These are phyloP conservation scores for Neopestalotiopsis clavispora DNA, from an alignment of 2,329 filamentous ascomycete genomes.

Conservation along the genomic window DNA sequence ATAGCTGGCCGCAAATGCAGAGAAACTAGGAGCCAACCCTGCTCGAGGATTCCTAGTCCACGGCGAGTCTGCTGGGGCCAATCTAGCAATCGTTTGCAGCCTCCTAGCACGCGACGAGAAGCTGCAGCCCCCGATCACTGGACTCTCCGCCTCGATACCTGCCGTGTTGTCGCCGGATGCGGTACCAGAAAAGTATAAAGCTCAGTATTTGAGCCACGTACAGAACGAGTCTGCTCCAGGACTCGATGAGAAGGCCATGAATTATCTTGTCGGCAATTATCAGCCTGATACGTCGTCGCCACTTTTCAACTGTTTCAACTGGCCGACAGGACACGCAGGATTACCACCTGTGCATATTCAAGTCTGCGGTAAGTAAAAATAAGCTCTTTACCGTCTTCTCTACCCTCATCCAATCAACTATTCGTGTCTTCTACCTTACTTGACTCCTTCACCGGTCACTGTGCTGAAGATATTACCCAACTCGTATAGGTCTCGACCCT, in stretches of 20 bases:
- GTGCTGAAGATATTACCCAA: background rate
- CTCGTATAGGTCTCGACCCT: background rate
- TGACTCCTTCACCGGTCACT: background rate
- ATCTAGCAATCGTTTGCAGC: background rate
- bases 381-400: background rate
- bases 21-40: background rate
- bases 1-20: background rate
- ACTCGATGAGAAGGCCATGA: background rate
- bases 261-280: background rate
- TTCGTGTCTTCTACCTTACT: background rate
- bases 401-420: background rate
- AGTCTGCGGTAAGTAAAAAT: background rate
- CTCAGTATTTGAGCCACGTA: background rate
- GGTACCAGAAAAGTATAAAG: background rate
- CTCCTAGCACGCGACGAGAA: constrained; percentile 3
- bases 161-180: background rate
- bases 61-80: constrained; percentile 7
- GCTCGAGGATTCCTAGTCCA: background rate
- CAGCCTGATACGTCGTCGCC: background rate
- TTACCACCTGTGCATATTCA: background rate
- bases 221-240: background rate
- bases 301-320: background rate
- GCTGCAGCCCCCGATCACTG: background rate
- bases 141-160: constrained; percentile 2
- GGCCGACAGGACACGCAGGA: background rate